A percentile compares a stretch with the other conserved stretches of the same genome.
phyloP scores from a whole-genome alignment of 192 early-diverging fungal species.

The Funneliformis mosseae region DNA sequence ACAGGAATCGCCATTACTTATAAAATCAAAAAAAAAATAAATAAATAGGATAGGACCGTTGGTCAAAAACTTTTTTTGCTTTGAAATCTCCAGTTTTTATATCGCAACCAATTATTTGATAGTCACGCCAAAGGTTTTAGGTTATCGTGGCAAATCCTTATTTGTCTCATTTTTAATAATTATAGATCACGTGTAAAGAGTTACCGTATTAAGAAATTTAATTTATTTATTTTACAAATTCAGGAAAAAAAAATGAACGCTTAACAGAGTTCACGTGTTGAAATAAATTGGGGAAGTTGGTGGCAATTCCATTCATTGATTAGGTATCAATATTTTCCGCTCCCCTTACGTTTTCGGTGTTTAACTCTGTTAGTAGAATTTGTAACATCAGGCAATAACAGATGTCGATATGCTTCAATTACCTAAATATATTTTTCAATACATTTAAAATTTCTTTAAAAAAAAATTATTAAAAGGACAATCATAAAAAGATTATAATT shows the following conservation, averaged over 20 bases:
- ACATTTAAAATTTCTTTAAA: not conserved
- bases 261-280: too few species aligned
- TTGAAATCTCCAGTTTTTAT: not conserved
- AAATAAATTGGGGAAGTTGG: not conserved
- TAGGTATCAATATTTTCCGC: not conserved
- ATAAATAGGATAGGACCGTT: too few species aligned
- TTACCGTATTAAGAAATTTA: too few species aligned
- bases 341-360: not conserved
- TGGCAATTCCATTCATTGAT: not conserved
- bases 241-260: too few species aligned
- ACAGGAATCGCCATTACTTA: slow-evolving; percentile 57
- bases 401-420: slow-evolving; percentile 14
- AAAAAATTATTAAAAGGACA: not conserved
- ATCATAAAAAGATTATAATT: not conserved
- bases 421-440: not conserved
- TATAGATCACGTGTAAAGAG: not conserved
- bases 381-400: not conserved
- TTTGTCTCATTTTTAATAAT: not conserved
- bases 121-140: not conserved
- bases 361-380: not conserved
- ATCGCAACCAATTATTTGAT: not conserved
- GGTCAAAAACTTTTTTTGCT: too few species aligned
- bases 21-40: not conserved
- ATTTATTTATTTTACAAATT: too few species aligned
- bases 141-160: not conserved